Percentiles rank a stretch among this genome's conserved stretches.
These are phyloP conservation scores for Mycena citricolor DNA, from an alignment of 1,284 basidiomycete genomes.

Conservation along the genomic window DNA sequence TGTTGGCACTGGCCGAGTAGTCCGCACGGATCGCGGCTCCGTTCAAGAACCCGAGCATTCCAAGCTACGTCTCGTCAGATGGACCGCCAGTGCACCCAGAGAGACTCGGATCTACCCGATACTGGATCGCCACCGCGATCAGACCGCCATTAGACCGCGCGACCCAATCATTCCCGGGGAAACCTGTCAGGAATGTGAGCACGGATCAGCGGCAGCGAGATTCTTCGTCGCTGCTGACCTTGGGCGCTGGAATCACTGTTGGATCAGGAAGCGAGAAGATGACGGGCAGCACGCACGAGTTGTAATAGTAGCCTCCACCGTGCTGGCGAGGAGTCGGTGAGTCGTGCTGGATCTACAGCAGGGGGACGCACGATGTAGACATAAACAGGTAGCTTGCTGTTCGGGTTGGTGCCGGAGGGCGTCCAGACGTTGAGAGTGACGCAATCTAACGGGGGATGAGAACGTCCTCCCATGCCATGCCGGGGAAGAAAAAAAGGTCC, in stretches of 20 bases:
- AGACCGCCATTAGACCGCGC: slow-evolving; percentile 38
- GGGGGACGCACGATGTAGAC: slow-evolving; percentile 30
- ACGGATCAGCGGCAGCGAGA: not conserved
- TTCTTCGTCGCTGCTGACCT: slow-evolving; percentile 24
- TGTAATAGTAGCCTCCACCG: slow-evolving; percentile 32
- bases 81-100: not conserved
- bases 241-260: slow-evolving; percentile 6
- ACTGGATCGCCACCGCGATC: slow-evolving; percentile 44
- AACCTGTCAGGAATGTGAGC: slow-evolving; percentile 33
- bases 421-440: slow-evolving; percentile 48
- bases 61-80: slow-evolving; percentile 27
- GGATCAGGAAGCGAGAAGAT: not conserved
- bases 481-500: too few species aligned
- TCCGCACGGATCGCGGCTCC: slow-evolving; percentile 32
- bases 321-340: slow-evolving; percentile 1
- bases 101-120: slow-evolving; percentile 34
- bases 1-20: slow-evolving; percentile 38
- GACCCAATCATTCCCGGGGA: slow-evolving; percentile 50
- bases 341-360: not conserved
- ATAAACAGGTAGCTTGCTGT: slow-evolving; percentile 37
- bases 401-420: slow-evolving; percentile 34
- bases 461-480: too few species aligned
- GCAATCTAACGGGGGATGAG: slow-evolving; percentile 39
- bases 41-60: slow-evolving; percentile 46
- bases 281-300: slow-evolving; percentile 26